Percentiles rank a stretch among this genome's conserved stretches.
phyloP scores from a whole-genome alignment of 2,329 filamentous ascomycete genomes.

The Verticillium longisporum region DNA sequence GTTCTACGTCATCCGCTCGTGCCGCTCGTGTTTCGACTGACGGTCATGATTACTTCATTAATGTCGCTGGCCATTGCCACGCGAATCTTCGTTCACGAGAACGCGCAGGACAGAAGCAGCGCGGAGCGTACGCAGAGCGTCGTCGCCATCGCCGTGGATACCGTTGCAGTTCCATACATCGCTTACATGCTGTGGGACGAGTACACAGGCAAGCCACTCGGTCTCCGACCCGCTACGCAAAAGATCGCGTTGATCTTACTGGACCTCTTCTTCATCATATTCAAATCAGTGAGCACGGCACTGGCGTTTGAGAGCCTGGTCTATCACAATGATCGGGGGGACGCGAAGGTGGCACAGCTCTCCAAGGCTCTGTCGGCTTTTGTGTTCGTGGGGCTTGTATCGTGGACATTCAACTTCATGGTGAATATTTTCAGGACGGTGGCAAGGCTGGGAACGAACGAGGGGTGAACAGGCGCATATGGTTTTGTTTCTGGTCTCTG shows the following conservation, averaged over 20 bases:
- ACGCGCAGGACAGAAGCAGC: conserved; percentile 29
- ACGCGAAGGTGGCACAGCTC: conserved; percentile 40
- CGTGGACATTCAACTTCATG: conserved; percentile 87
- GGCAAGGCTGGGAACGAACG: conserved; percentile 51
- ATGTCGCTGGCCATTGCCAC: conserved; percentile 73
- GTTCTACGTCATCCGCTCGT: conserved; percentile 78
- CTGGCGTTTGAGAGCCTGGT: conserved; percentile 83
- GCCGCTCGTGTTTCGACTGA: conserved; percentile 74
- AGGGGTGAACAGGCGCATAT: conserved; percentile 18
- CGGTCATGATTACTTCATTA: conserved; percentile 75
- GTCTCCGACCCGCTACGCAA: conserved; percentile 72
- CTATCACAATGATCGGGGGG: conserved; percentile 32
- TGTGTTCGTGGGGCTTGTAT: conserved; percentile 71
- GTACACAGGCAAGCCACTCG: conserved; percentile 88
- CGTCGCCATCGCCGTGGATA: conserved; percentile 85
- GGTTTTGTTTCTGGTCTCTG: neutral
- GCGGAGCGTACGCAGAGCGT: conserved; percentile 69
- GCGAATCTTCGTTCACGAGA: conserved; percentile 61
- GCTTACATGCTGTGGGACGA: conserved; percentile 94
- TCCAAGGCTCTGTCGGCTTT: conserved; percentile 68
- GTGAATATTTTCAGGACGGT: conserved; percentile 73
- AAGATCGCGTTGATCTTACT: conserved; percentile 88
- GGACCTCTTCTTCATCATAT: conserved; percentile 94
- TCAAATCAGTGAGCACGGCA: conserved; percentile 88
- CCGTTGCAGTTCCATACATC: conserved; percentile 82